Evolutionary conservation across 345 rosid genomes (phyloP), one percentile per base, ranked within the genome.

Genomic region (Gynandropsis gynandra): DNA sequence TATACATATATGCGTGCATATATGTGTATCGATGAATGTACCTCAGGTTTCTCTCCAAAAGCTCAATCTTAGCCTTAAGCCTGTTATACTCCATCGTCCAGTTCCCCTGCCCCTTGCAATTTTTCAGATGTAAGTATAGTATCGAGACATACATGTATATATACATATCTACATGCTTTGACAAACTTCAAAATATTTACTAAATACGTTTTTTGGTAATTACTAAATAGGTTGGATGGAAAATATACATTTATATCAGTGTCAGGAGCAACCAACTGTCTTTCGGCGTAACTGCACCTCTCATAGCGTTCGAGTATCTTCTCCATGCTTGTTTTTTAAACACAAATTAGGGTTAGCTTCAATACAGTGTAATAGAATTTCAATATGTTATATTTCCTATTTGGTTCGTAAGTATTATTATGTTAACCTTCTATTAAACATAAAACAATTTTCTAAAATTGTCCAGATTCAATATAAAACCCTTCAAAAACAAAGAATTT

Each of bases 51-150:
- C 69, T 84, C 62, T 84, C 83, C 41, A 90, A 61, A 68, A 83
- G 87, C 65, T 87, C 96, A 51, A 87, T 72, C 70, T 83, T 90
- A 41, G 82, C 87, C 79, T 82, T 90, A 41, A 87, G 83, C 50
- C 79, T 81, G 58, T 81, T 79, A 52, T 76, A 81, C 66, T 90
- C 95, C 72, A 80, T 45, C 12, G 76, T 46, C 97, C 94, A 83
- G 67, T 80, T 78, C 38, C 74, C 78, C 97, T 85, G 78, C 47
- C 16, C 33, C 43, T 32, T 33, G 33, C 10, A 24, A 24, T 24
- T 24, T 24, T 24, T 24, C 29, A 5, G 4, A 24, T 24, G 29
- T 24, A 24, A 24, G n/a, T n/a, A n/a, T n/a, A n/a, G n/a, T n/a
- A n/a, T n/a, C n/a, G n/a, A n/a, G n/a, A n/a, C n/a, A 36, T 36